These are phyloP conservation scores for Magnusiomyces tetraspermus DNA, from an alignment of 1,139 yeast genomes.

Conservation along the genomic window DNA sequence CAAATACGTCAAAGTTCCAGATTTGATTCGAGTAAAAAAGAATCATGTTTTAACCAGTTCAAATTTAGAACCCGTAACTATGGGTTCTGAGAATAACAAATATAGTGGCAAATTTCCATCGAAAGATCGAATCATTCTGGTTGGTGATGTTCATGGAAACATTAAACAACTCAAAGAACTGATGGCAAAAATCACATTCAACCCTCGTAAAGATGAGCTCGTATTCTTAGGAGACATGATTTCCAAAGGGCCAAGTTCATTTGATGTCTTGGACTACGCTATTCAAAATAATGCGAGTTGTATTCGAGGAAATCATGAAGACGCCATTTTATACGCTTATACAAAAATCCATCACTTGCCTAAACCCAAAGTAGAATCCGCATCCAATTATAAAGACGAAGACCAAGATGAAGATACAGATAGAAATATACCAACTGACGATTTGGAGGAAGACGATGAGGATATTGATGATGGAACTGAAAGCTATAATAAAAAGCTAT, in stretches of 20 bases:
- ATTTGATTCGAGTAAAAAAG: not conserved
- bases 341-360: slow-evolving; percentile 47
- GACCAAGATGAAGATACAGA: slow-evolving; percentile 4
- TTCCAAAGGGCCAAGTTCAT: slow-evolving; percentile 73
- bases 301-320: slow-evolving; percentile 84
- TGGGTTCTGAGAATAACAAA: not conserved
- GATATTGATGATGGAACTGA: slow-evolving; percentile 15
- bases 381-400: slow-evolving; percentile 4
- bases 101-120: not conserved
- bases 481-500: slow-evolving; percentile 8
- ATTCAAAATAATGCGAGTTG: slow-evolving; percentile 49
- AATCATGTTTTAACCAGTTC: not conserved
- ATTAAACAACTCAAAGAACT: slow-evolving; percentile 45
- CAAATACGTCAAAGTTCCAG: not conserved
- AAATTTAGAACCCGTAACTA: not conserved
- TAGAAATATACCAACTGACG: not conserved
- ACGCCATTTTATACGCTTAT: slow-evolving; percentile 52
- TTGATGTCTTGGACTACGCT: slow-evolving; percentile 58
- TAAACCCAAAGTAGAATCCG: slow-evolving; percentile 23
- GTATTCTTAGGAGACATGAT: slow-evolving; percentile 76
- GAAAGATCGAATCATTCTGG: slow-evolving; percentile 38
- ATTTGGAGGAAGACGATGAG: slow-evolving; percentile 9
- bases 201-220: slow-evolving; percentile 45
- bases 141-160: slow-evolving; percentile 90
- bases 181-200: slow-evolving; percentile 38